Conservation (phyloP, 345 rosid genomes). For the Bruguiera gymnorhiza region DNA sequence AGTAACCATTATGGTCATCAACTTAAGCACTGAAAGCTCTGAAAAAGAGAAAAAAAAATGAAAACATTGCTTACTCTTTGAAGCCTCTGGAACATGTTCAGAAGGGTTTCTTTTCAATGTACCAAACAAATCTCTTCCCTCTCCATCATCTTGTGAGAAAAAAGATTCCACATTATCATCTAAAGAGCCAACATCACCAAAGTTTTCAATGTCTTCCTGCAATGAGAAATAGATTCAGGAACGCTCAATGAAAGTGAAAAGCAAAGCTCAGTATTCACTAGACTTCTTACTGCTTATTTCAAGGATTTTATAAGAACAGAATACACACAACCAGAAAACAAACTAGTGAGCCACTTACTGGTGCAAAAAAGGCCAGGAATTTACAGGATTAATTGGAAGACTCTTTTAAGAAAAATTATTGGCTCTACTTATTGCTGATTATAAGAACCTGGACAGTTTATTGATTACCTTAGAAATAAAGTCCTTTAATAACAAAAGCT, state of each 20-base stretch:
- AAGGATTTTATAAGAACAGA: neutral
- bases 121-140: constrained; percentile 86
- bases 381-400: no score
- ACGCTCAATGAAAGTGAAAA: neutral
- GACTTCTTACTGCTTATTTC: neutral
- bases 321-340: neutral
- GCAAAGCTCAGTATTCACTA: neutral
- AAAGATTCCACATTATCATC: constrained; percentile 96
- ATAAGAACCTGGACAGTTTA: neutral
- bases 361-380: no score
- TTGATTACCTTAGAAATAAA: neutral
- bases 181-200: constrained; percentile 88
- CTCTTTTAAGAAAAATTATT: no score
- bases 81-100: constrained; percentile 75
- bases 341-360: no score
- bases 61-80: constrained; percentile 49
- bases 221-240: constrained; percentile 28
- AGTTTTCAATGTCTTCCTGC: constrained; percentile 95
- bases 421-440: no score
- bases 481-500: neutral
- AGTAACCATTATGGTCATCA: constrained; percentile 15
- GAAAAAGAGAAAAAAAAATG: neutral
- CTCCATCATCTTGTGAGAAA: constrained; percentile 84
- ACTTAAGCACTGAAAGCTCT: neutral
- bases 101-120: constrained; percentile 65